Evolutionary conservation across 140 eudicot genomes (phyloP).

Genomic region (Flaveria floridana): DNA sequence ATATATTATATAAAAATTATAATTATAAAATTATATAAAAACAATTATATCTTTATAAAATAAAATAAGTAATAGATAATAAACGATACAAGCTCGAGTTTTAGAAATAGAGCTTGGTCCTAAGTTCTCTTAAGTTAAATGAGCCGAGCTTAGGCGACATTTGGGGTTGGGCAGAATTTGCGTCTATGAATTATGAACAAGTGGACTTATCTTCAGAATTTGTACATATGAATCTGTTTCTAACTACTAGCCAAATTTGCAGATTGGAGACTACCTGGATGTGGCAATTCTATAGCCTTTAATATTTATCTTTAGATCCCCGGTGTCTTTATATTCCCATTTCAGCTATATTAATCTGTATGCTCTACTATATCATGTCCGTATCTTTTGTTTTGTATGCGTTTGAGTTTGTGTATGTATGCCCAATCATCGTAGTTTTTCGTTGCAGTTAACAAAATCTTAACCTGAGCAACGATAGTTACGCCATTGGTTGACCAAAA

Average conservation of each 20-base stretch:
- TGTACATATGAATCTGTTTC: slow-evolving; percentile 3
- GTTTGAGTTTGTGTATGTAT: background rate
- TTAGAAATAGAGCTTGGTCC: background rate
- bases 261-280: slow-evolving; percentile 93
- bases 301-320: background rate
- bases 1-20: too few relatives aligned
- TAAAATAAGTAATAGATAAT: too few relatives aligned
- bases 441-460: background rate
- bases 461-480: background rate
- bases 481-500: background rate
- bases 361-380: background rate
- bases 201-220: background rate
- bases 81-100: background rate
- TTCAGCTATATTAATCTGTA: background rate
- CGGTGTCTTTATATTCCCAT: background rate
- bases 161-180: background rate
- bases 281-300: slow-evolving; percentile 59
- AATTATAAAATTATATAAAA: too few relatives aligned
- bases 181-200: background rate
- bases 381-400: background rate
- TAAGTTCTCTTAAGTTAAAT: background rate
- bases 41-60: too few relatives aligned
- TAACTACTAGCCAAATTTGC: slow-evolving; percentile 31
- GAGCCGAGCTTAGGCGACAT: background rate
- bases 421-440: background rate